These are phyloP conservation scores for Salvia hispanica DNA, from an alignment of 257 asterid species.

Conservation along the genomic window DNA sequence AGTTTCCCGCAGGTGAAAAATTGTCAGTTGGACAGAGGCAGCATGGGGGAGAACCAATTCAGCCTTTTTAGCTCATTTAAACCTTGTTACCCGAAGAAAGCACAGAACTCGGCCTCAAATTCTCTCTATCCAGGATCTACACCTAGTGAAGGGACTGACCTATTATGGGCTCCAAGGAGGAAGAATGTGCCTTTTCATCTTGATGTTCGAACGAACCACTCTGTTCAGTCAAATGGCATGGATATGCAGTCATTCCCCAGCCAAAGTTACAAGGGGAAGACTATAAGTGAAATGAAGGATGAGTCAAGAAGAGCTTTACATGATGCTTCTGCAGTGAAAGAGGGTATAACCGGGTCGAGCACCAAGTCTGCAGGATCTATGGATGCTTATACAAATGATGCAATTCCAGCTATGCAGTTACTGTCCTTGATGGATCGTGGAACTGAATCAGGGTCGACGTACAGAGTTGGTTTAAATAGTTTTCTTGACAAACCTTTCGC, in stretches of 20 bases:
- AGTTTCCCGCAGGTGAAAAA: slow-evolving; percentile 34
- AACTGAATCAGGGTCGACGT: slow-evolving; percentile 27
- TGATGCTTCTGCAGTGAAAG: slow-evolving; percentile 25
- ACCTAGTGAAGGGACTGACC: slow-evolving; percentile 34
- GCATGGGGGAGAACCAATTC: slow-evolving; percentile 33
- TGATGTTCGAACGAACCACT: slow-evolving; percentile 31
- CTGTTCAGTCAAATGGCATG: slow-evolving; percentile 34
- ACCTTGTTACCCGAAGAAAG: slow-evolving; percentile 43
- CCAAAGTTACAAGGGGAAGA: slow-evolving; percentile 35
- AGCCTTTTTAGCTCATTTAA: slow-evolving; percentile 40
- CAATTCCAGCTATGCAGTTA: slow-evolving; percentile 82
- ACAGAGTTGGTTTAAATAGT: slow-evolving; percentile 31
- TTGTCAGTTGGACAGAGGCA: slow-evolving; percentile 28
- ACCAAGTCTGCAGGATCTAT: slow-evolving; percentile 38
- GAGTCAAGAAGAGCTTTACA: slow-evolving; percentile 28
- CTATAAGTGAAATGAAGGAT: slow-evolving; percentile 33
- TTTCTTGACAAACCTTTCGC: slow-evolving; percentile 52
- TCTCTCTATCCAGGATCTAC: slow-evolving; percentile 39
- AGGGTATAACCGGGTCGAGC: slow-evolving; percentile 31
- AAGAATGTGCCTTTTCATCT: slow-evolving; percentile 39
- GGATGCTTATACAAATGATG: slow-evolving; percentile 65
- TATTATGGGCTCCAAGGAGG: slow-evolving; percentile 45
- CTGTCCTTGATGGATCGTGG: slow-evolving; percentile 71
- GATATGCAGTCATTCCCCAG: slow-evolving; percentile 32
- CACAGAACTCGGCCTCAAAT: slow-evolving; percentile 39